phyloP scores from a whole-genome alignment of 2,329 filamentous ascomycete genomes.

The Periconia sp. region DNA sequence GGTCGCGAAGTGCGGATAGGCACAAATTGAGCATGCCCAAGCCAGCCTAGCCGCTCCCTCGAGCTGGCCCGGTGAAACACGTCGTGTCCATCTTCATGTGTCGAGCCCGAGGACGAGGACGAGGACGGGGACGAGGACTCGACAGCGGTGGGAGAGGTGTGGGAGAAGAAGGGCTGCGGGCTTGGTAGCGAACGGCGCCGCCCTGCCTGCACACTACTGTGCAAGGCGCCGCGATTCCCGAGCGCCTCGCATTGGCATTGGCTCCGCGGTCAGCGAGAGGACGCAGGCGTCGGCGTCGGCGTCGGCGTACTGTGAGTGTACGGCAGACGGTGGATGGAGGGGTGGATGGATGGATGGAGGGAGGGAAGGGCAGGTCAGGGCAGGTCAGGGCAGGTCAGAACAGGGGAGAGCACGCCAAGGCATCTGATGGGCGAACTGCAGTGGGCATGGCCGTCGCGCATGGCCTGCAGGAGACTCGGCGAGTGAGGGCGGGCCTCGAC shows the following conservation, averaged over 20 bases:
- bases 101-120: conserved; percentile 14
- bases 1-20: conserved; percentile 32
- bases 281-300: too few species aligned
- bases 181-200: too few species aligned
- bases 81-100: conserved; percentile 31
- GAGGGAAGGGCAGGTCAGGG: too few species aligned
- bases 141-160: conserved; percentile 9
- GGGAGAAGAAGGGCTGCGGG: conserved; percentile 2
- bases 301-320: too few species aligned
- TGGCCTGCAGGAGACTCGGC: conserved; percentile 17
- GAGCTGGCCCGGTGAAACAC: conserved; percentile 15
- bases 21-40: conserved; percentile 26
- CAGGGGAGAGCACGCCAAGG: too few species aligned
- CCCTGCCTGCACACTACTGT: conserved; percentile 1
- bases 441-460: conserved; percentile 21
- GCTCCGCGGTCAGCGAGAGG: conserved; percentile 9
- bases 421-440: conserved; percentile 21
- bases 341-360: too few species aligned
- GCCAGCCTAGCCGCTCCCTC: conserved; percentile 12
- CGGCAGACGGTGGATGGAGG: too few species aligned
- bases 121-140: conserved; percentile 4
- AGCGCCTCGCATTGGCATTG: too few species aligned
- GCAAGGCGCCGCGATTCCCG: conserved; percentile 20
- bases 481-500: conserved; percentile 9
- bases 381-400: too few species aligned